A percentile compares a stretch with the other conserved stretches of the same genome.
Conservation (phyloP, 176 grass and related monocot genomes). For the Aechmea fasciata region DNA sequence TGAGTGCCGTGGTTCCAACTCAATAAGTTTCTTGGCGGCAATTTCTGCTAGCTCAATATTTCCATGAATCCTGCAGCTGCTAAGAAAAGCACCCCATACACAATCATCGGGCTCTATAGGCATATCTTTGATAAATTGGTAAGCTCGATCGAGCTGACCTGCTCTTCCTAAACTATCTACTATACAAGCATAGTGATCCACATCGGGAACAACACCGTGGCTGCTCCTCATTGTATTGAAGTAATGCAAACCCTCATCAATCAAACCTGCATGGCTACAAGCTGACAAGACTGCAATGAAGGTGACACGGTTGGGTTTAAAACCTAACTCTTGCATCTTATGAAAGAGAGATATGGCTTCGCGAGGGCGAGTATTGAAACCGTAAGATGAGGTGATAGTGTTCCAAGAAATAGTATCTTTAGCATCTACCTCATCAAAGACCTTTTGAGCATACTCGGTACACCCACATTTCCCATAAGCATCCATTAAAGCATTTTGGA, state of each 20-base stretch:
- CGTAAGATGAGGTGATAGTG: conserved; percentile 42
- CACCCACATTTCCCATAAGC: conserved; percentile 54
- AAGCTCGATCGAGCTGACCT: conserved; percentile 40
- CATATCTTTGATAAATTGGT: conserved; percentile 41
- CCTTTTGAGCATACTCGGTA: conserved; percentile 27
- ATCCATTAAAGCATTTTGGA: conserved; percentile 40
- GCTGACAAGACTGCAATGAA: conserved; percentile 38
- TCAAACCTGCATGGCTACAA: conserved; percentile 39
- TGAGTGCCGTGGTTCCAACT: conserved; percentile 40
- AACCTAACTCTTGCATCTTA: conserved; percentile 39
- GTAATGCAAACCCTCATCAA: conserved; percentile 32
- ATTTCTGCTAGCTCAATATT: conserved; percentile 41
- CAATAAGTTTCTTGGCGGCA: conserved; percentile 32
- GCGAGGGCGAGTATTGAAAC: conserved; percentile 24
- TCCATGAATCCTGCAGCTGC: conserved; percentile 46
- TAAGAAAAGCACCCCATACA: conserved; percentile 42
- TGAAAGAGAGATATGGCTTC: conserved; percentile 27
- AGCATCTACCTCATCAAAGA: conserved; percentile 33
- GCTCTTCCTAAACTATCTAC: conserved; percentile 47
- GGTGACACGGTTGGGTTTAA: conserved; percentile 37
- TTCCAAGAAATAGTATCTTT: conserved; percentile 55
- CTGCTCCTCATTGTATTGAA: conserved; percentile 30
- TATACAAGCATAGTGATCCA: conserved; percentile 43
- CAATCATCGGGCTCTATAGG: conserved; percentile 25
- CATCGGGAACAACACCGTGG: conserved; percentile 33